These are phyloP conservation scores for Mitragyna speciosa DNA, from an alignment of 257 asterid species.

Conservation along the genomic window DNA sequence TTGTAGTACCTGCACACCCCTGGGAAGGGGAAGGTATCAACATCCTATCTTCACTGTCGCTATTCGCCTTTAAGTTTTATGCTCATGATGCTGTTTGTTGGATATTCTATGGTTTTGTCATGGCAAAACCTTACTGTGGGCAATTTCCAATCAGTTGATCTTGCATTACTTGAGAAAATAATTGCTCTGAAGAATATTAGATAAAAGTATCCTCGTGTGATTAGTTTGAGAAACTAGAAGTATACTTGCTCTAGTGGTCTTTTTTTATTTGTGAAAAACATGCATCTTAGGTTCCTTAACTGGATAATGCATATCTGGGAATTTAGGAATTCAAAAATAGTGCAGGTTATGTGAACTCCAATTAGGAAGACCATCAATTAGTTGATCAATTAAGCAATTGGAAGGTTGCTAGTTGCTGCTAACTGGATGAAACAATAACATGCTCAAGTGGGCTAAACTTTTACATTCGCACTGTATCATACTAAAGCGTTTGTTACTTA, in stretches of 20 bases:
- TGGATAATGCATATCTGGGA: neutral
- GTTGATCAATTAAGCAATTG: neutral
- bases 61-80: neutral
- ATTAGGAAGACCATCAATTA: neutral
- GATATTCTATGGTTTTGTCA: neutral
- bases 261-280: neutral
- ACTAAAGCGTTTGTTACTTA: no score
- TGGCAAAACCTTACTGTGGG: no score
- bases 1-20: neutral
- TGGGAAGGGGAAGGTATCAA: neutral
- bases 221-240: neutral
- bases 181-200: no score
- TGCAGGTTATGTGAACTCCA: neutral
- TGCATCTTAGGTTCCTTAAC: neutral
- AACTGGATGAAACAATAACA: neutral
- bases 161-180: neutral
- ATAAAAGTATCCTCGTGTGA: neutral
- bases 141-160: neutral
- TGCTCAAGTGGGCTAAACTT: neutral
- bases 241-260: neutral
- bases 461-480: neutral
- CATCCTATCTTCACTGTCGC: neutral
- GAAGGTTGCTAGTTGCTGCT: neutral
- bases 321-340: neutral
- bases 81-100: neutral